Percentiles rank a stretch among this genome's conserved stretches.
phyloP scores from a whole-genome alignment of 2,329 filamentous ascomycete genomes.

The Ophiostoma himal-ulmi region DNA sequence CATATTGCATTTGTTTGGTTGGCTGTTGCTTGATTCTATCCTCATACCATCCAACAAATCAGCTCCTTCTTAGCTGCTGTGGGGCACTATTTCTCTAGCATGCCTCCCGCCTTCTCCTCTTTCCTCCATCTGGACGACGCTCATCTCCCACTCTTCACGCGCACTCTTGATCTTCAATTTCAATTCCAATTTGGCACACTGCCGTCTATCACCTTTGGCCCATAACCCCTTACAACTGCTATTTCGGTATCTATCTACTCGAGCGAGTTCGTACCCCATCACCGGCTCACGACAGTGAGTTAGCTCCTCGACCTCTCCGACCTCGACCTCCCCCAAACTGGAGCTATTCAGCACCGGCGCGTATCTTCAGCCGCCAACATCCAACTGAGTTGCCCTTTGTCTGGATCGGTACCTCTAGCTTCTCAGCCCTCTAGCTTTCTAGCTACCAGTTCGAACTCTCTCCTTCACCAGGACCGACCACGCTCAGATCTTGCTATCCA shows the following conservation, averaged over 20 bases:
- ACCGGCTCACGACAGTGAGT: not conserved
- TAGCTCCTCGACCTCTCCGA: not conserved
- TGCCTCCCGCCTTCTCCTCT: not conserved
- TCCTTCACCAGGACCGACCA: not conserved
- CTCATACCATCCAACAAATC: not conserved
- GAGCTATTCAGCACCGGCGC: not conserved
- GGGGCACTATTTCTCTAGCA: not conserved
- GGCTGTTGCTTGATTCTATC: not conserved
- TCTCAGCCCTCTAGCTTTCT: not conserved
- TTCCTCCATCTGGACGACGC: not conserved
- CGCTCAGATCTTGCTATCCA: not conserved
- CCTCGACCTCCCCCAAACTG: not conserved
- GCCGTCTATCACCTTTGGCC: not conserved
- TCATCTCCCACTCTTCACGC: not conserved
- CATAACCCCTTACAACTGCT: not conserved
- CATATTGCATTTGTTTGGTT: not conserved
- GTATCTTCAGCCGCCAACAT: not conserved
- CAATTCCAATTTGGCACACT: not conserved
- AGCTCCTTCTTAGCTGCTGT: slow-evolving; percentile 7
- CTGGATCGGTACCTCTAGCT: not conserved
- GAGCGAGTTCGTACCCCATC: no score
- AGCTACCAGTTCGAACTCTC: not conserved
- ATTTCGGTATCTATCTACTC: not conserved
- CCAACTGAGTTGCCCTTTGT: not conserved
- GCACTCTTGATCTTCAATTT: not conserved